Evolutionary conservation across 768 basidiomycete species (phyloP).

Genomic region (Agaricus blazei): DNA sequence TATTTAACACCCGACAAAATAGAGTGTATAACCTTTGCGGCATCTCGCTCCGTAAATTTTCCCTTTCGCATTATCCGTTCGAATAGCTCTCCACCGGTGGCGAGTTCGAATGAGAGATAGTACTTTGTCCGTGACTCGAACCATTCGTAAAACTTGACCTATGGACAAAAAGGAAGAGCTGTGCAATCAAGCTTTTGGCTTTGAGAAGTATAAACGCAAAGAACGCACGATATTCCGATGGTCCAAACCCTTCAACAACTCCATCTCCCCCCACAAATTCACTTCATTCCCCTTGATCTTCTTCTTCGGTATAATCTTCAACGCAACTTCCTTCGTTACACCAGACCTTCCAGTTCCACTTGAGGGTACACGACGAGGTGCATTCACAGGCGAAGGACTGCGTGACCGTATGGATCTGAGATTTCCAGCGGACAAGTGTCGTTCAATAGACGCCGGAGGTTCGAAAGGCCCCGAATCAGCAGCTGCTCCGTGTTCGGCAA

Average conservation of each 20-base stretch:
- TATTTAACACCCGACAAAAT: slow-evolving; percentile 84
- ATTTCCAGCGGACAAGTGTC: slow-evolving; percentile 12
- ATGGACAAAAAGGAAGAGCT: not conserved
- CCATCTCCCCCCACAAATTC: slow-evolving; percentile 91
- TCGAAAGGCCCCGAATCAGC: slow-evolving; percentile 23
- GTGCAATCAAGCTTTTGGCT: not conserved
- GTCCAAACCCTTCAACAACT: slow-evolving; percentile 82
- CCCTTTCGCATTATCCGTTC: slow-evolving; percentile 80
- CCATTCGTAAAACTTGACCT: slow-evolving; percentile 97
- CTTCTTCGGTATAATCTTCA: slow-evolving; percentile 94
- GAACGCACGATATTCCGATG: slow-evolving; percentile 83
- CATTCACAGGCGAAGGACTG: slow-evolving; percentile 17
- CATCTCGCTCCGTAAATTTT: slow-evolving; percentile 92
- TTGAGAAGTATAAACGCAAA: not conserved
- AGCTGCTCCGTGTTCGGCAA: slow-evolving; percentile 56
- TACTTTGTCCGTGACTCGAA: slow-evolving; percentile 94
- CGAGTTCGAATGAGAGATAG: slow-evolving; percentile 94
- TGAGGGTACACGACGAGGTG: slow-evolving; percentile 9
- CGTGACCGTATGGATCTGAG: slow-evolving; percentile 16
- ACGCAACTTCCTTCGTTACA: slow-evolving; percentile 67
- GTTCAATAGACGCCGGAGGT: slow-evolving; percentile 11
- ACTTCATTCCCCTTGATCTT: slow-evolving; percentile 89
- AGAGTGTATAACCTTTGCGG: slow-evolving; percentile 73
- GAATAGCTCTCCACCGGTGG: slow-evolving; percentile 92
- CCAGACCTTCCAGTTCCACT: slow-evolving; percentile 11